These are phyloP conservation scores for Phoma herbarum DNA, from an alignment of 2,329 filamentous ascomycete species.

Conservation along the genomic window DNA sequence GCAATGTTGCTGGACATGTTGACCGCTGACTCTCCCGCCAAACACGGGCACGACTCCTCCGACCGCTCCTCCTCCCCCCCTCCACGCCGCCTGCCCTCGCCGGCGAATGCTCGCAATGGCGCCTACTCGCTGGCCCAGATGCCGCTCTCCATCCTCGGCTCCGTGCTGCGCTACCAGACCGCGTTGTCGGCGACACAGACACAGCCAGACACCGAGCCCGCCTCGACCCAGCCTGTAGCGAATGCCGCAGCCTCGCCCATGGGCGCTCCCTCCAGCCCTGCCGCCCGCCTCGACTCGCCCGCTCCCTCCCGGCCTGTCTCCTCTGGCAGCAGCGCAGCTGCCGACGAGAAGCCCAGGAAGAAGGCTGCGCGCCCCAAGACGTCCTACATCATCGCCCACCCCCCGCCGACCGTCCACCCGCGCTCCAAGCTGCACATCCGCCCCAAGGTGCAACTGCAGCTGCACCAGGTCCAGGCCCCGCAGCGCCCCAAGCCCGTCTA, in stretches of 20 bases:
- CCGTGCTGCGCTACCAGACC: conserved; percentile 39
- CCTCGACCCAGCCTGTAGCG: conserved; percentile 20
- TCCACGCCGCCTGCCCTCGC: conserved; percentile 26
- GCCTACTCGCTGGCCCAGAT: conserved; percentile 41
- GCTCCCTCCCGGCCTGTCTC: conserved; percentile 49
- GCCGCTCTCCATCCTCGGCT: conserved; percentile 48
- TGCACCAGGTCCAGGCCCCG: conserved; percentile 71
- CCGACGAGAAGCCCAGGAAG: conserved; percentile 54
- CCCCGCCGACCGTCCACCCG: conserved; percentile 66
- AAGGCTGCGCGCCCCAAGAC: conserved; percentile 65
- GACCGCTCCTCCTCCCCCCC: conserved; percentile 9
- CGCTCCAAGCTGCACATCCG: conserved; percentile 70
- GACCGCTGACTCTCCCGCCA: conserved; percentile 46
- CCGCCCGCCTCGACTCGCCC: conserved; percentile 27
- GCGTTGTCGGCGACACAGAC: conserved; percentile 24
- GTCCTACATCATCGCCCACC: conserved; percentile 72
- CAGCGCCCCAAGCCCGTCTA: conserved; percentile 72
- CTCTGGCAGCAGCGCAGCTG: conserved; percentile 47
- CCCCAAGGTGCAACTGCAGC: conserved; percentile 74
- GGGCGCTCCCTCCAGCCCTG: conserved; percentile 3
- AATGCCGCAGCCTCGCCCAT: conserved; percentile 14
- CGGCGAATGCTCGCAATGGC: conserved; percentile 32
- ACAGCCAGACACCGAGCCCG: not conserved
- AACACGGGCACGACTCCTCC: conserved; percentile 45
- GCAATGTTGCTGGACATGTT: conserved; percentile 52